Evolutionary conservation across 768 basidiomycete species (phyloP), one percentile per base, ranked within the genome.

Genomic region (Epithele typhae): DNA sequence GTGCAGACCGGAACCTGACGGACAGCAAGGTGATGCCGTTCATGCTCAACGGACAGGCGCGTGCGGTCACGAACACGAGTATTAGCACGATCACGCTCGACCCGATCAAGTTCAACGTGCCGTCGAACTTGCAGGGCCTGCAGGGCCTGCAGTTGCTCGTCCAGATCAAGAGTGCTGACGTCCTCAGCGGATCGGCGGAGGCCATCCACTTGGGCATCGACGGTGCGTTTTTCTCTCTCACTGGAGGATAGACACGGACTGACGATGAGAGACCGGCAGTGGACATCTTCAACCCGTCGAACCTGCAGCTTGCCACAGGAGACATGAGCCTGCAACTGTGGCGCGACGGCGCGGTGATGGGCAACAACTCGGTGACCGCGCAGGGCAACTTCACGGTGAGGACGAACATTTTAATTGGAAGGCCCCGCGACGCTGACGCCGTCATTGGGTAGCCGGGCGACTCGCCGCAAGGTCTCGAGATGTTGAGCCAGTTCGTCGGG

Each of bases 31-130:
- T 47, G n/a, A 70, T 72, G 25, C 62, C 73, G 9, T 87, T 87
- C 63, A 67, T 68, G 33, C 70, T 87, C 30, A 65, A 79, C 37
- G 84, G 84, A 25, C 68, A 73, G 50, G 79, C 84, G 43, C 68
- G 70, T 17, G 77, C 85, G 3, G 63, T 83, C 8, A 78, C 84
- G 18, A 81, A 73, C 51, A 73, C 73, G 57, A 77, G 74, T 58
- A 70, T 86, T 43, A 85, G 85, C 32, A 69, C 76, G 54, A 77
- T 88, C 46, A 79, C 76, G n/a, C 71, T 88, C 8, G 75, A 84
- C 59, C 74, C 81, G 5, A 87, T 88, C 61, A 77, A 77, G 46
- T 82, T 88, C 59, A 78, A 86, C 52, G 84, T 87, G 3, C 70
- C 81, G 7, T 79, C 82, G 4, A 70, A 67, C 14, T 63, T 88